Conservation (phyloP, 1,139 yeast species). For the Hansenula anomala region DNA sequence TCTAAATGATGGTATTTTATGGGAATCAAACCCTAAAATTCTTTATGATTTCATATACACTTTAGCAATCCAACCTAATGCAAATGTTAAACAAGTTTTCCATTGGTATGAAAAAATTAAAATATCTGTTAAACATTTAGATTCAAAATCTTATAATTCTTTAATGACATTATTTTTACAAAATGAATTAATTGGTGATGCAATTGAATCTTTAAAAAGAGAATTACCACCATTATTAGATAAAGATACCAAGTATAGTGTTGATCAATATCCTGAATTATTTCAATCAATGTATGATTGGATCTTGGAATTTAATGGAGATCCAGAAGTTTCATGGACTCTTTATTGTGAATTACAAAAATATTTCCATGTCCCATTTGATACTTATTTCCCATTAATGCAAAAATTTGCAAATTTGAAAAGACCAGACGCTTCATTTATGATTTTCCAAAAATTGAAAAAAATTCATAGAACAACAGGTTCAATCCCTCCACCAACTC, state of each 20-base stretch:
- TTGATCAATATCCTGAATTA: slow-evolving; percentile 27
- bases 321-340: slow-evolving; percentile 56
- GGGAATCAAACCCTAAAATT: slow-evolving; percentile 27
- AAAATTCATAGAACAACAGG: slow-evolving; percentile 54
- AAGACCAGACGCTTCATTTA: slow-evolving; percentile 60
- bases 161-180: slow-evolving; percentile 43
- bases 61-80: slow-evolving; percentile 20
- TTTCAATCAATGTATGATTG: slow-evolving; percentile 43
- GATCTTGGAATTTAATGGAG: slow-evolving; percentile 37
- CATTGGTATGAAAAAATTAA: slow-evolving; percentile 30
- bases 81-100: slow-evolving; percentile 24
- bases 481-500: slow-evolving; percentile 55
- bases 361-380: slow-evolving; percentile 56
- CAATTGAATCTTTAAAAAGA: slow-evolving; percentile 51
- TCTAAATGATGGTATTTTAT: slow-evolving; percentile 35
- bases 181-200: slow-evolving; percentile 50
- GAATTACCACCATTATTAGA: slow-evolving; percentile 52
- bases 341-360: slow-evolving; percentile 56
- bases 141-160: slow-evolving; percentile 40
- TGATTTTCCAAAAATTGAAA: slow-evolving; percentile 61
- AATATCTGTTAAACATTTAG: slow-evolving; percentile 33
- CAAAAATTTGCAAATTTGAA: slow-evolving; percentile 44
- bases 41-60: slow-evolving; percentile 21
- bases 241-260: slow-evolving; percentile 27
- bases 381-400: slow-evolving; percentile 57